Base-by-base conservation (phyloP, 1,284 basidiomycete genomes). In the Phaffia rhodozyma region DNA sequence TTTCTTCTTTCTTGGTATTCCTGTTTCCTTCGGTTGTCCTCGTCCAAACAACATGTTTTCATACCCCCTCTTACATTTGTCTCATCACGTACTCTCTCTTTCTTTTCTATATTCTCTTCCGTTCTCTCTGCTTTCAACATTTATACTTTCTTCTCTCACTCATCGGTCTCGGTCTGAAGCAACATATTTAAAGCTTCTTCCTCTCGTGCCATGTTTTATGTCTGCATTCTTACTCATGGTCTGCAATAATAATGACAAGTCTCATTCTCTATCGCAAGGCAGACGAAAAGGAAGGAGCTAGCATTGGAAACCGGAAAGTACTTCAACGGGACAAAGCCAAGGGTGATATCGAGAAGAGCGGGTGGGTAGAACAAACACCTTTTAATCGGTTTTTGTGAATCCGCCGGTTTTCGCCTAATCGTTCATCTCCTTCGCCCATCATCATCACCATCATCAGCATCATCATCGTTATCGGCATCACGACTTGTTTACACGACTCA, bases 1-100 rank as follows among this genome's bases (percentile, higher is more conserved):
- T 82, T 11, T 79, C 79, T 72, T 82, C 82, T 58, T 18, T 25
- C 23, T 51, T 32, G 20, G 55, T 48, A 34, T 38, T n/a, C 21
- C n/a, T n/a, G 21, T 52, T 23, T 27, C n/a, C 9, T 58, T 59
- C 34, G 29, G 23, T 50, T 29, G 29, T 48, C 34, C 13, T 20
- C 51, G 52, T 27, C 47, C n/a, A 18, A n/a, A 20, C 52, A 21
- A 29, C 32, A 34, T 32, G 53, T 34, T 16, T 49, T 43, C 56
- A 43, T 47, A 32, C 57, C 51, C 47, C 25, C n/a, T 18, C 29
- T 27, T 23, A 27, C 50, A 50, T 54, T 27, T 49, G 50, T 43
- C 63, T n/a, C 58, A 52, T 64, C 52, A 27, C 58, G 18, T 54
- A 43, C 38, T 43, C 38, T 59, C 43, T 55, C 59, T 64, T 58